phyloP scores from a whole-genome alignment of 208 protist genomes.

The Wallacemonas collosoma region DNA sequence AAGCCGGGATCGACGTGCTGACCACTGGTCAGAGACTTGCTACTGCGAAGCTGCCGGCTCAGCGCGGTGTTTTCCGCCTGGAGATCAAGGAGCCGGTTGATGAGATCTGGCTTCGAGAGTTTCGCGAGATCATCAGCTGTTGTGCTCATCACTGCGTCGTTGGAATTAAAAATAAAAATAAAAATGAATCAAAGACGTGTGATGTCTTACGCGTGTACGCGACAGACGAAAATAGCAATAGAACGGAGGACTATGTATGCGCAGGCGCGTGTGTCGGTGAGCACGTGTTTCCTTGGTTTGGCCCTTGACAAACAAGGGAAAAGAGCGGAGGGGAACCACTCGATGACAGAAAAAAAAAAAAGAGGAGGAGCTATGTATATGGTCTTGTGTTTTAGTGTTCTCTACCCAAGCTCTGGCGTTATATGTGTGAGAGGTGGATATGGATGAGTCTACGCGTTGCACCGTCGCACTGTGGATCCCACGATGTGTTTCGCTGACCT shows the following conservation, averaged over 20 bases:
- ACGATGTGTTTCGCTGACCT: too few relatives aligned
- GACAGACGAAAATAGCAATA: not conserved
- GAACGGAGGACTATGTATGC: constrained; percentile 1
- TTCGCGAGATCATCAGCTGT: constrained; percentile 33
- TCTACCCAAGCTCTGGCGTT: not conserved
- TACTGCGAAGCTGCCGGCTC: constrained; percentile 51
- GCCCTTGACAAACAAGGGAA: too few relatives aligned
- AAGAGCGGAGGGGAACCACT: not conserved
- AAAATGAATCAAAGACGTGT: constrained; percentile 1
- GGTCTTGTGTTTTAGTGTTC: constrained; percentile 20
- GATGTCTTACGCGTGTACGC: not conserved
- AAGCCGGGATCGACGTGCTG: constrained; percentile 26
- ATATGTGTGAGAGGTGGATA: too few relatives aligned
- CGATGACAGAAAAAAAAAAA: not conserved
- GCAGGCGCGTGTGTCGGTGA: not conserved
- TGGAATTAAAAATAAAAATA: constrained; percentile 11
- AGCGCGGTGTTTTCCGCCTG: constrained; percentile 63
- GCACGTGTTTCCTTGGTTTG: not conserved
- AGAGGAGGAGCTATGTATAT: constrained; percentile 5
- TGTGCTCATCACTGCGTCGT: not conserved
- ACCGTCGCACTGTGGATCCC: too few relatives aligned
- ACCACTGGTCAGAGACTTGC: constrained; percentile 11
- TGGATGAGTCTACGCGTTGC: too few relatives aligned
- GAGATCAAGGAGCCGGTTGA: constrained; percentile 59
- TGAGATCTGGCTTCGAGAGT: constrained; percentile 59